Evolutionary conservation across 306 rosid genomes (phyloP).

Genomic region (Cucurbita ficifolia): DNA sequence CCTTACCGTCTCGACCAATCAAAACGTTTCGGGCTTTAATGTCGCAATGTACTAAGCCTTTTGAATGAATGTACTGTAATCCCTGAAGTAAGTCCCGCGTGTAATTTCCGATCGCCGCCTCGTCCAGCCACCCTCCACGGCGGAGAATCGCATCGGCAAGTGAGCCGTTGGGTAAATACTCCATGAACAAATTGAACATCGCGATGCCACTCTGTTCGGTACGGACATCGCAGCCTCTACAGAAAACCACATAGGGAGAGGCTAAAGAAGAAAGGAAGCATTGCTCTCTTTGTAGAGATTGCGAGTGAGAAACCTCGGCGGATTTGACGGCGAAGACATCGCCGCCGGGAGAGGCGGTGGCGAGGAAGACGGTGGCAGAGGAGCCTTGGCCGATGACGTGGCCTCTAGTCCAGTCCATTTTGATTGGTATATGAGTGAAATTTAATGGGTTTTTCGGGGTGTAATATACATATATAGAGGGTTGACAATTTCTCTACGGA

Average conservation of each 20-base stretch:
- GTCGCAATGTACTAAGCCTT: slow-evolving; percentile 76
- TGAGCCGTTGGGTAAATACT: slow-evolving; percentile 48
- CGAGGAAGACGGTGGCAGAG: slow-evolving; percentile 59
- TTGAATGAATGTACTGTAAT: slow-evolving; percentile 46
- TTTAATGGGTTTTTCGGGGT: not conserved
- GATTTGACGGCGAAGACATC: slow-evolving; percentile 59
- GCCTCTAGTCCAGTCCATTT: slow-evolving; percentile 79
- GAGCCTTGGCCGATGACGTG: slow-evolving; percentile 67
- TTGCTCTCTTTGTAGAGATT: slow-evolving; percentile 42
- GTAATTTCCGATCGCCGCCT: slow-evolving; percentile 21
- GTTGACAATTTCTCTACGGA: slow-evolving; percentile 34
- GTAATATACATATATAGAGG: not conserved
- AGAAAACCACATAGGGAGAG: slow-evolving; percentile 39
- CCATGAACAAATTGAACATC: slow-evolving; percentile 69
- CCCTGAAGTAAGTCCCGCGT: slow-evolving; percentile 39
- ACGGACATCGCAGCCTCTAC: slow-evolving; percentile 52
- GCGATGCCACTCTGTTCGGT: slow-evolving; percentile 28
- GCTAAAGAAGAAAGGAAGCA: slow-evolving; percentile 35
- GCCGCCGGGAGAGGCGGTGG: slow-evolving; percentile 18
- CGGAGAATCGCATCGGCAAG: slow-evolving; percentile 21
- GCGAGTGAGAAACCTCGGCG: slow-evolving; percentile 28
- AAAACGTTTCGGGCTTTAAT: slow-evolving; percentile 65
- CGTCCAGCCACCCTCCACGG: slow-evolving; percentile 22
- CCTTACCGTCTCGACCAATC: slow-evolving; percentile 43
- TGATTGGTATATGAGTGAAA: not conserved